phyloP scores from a whole-genome alignment of 768 basidiomycete genomes.

The Coprinopsis cinerea region DNA sequence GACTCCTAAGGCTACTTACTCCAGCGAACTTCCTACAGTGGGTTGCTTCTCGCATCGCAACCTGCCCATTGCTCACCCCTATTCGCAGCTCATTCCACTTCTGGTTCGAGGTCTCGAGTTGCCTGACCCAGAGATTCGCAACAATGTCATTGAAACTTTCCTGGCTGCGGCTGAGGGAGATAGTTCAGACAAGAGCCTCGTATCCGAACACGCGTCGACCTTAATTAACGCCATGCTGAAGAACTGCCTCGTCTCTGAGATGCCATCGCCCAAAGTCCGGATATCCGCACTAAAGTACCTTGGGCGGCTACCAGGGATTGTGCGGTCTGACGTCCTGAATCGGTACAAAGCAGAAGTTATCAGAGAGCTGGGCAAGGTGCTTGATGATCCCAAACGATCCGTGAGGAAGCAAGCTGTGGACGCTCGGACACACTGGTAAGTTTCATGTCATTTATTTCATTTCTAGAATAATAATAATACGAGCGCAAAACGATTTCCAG shows the following conservation, averaged over 20 bases:
- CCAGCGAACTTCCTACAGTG: constrained; percentile 60
- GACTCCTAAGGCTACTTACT: constrained; percentile 71
- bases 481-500: constrained; percentile 28
- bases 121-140: constrained; percentile 65
- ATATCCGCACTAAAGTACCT: constrained; percentile 71
- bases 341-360: constrained; percentile 70
- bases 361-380: constrained; percentile 61
- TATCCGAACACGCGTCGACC: constrained; percentile 66
- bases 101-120: constrained; percentile 81
- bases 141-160: constrained; percentile 77
- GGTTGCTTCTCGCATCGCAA: too few relatives aligned
- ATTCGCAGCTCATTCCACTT: constrained; percentile 74
- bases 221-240: constrained; percentile 69
- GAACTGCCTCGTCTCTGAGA: constrained; percentile 46
- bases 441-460: background rate
- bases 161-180: constrained; percentile 60
- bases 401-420: constrained; percentile 90
- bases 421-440: constrained; percentile 53
- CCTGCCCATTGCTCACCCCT: background rate
- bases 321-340: constrained; percentile 82
- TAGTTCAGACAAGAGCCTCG: constrained; percentile 36
- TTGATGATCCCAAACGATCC: constrained; percentile 85
- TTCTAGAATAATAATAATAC: background rate
- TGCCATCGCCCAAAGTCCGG: constrained; percentile 60
- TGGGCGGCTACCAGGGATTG: constrained; percentile 61